These are phyloP conservation scores for Lachnellula suecica DNA, from an alignment of 2,329 filamentous ascomycete genomes.

Conservation along the genomic window DNA sequence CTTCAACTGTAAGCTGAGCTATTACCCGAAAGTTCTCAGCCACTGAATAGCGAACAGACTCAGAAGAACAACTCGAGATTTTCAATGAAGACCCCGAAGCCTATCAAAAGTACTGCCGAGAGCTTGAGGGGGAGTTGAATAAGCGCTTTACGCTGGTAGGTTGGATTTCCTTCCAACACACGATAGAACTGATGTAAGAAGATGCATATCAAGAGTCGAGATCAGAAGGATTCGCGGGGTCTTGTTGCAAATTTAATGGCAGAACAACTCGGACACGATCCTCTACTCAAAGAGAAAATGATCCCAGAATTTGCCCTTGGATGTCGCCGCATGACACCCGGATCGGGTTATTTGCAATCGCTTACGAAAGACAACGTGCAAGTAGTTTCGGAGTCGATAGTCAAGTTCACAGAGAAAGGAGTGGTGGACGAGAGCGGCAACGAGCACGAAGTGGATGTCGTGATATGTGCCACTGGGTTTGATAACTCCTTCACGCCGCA, in stretches of 20 bases:
- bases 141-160: conserved; percentile 28
- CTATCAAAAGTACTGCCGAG: conserved; percentile 15
- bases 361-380: conserved; percentile 10
- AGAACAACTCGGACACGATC: conserved; percentile 14
- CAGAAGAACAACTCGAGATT: conserved; percentile 16
- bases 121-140: conserved; percentile 28
- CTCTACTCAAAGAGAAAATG: conserved; percentile 15
- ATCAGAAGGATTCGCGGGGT: conserved; percentile 16
- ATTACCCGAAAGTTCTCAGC: background rate
- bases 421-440: conserved; percentile 31
- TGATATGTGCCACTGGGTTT: conserved; percentile 37
- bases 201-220: conserved; percentile 18
- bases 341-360: conserved; percentile 42
- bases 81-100: conserved; percentile 24
- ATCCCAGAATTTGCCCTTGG: conserved; percentile 32
- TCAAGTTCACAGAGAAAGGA: conserved; percentile 34
- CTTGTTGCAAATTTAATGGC: conserved; percentile 15
- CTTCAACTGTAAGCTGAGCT: conserved; percentile 14
- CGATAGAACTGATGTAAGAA: background rate
- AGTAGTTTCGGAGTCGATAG: conserved; percentile 23
- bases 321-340: conserved; percentile 44
- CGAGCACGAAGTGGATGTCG: conserved; percentile 33
- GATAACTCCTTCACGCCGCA: conserved; percentile 29
- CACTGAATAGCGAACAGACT: conserved; percentile 5
- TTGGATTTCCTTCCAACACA: background rate